Percentiles rank a stretch among this genome's conserved stretches.
Evolutionary conservation across 495 filamentous ascomycete species (phyloP).

Genomic region (Gamarada debralockiae): DNA sequence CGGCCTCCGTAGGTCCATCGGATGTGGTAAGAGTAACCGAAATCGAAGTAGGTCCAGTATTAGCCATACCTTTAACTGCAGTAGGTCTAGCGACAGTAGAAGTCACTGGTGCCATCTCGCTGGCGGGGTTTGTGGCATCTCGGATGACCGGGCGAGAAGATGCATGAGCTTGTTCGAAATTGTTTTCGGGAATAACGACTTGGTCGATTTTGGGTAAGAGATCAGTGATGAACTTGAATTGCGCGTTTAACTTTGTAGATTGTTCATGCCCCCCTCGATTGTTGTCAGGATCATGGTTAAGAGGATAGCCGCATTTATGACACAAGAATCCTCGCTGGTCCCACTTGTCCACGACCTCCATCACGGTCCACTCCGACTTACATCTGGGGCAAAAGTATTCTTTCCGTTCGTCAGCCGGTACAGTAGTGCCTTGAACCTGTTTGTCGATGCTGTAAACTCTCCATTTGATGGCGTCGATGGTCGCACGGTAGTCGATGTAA

Average conservation of each 20-base stretch:
- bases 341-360: constrained; percentile 76
- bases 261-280: constrained; percentile 76
- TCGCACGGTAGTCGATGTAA: constrained; percentile 90
- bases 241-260: constrained; percentile 78
- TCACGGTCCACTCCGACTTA: constrained; percentile 72
- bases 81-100: constrained; percentile 45
- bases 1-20: constrained; percentile 69
- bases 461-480: constrained; percentile 96
- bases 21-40: constrained; percentile 72
- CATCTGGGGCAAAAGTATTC: constrained; percentile 86
- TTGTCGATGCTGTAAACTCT: constrained; percentile 80
- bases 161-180: constrained; percentile 72
- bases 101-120: constrained; percentile 48
- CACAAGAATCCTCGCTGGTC: constrained; percentile 74
- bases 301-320: constrained; percentile 68
- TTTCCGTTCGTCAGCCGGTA: constrained; percentile 79
- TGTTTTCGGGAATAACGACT: constrained; percentile 77
- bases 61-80: constrained; percentile 65
- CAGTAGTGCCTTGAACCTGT: constrained; percentile 75
- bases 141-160: constrained; percentile 56
- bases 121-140: constrained; percentile 54
- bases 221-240: constrained; percentile 79
- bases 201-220: constrained; percentile 84
- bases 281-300: constrained; percentile 65
- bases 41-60: constrained; percentile 66